Base-by-base conservation (phyloP, 2,329 filamentous ascomycete genomes). In the Diaporthe citriasiana region DNA sequence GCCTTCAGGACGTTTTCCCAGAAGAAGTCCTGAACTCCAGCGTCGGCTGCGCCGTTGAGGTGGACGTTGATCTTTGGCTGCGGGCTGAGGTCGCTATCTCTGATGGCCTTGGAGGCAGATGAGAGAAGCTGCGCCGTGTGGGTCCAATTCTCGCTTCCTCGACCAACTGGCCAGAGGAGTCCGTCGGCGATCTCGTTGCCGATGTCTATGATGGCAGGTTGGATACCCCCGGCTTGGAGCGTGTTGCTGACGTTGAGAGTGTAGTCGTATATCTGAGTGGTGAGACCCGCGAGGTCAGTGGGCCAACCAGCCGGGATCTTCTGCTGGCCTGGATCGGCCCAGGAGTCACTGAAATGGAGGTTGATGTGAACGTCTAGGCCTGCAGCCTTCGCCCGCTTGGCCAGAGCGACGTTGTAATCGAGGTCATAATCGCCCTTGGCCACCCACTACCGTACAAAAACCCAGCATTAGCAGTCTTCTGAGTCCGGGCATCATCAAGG, bases 31-130 rank as follows among this genome's bases (percentile, higher is more conserved):
- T 94, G 92, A 2, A 88, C 88, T 2, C 82, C 85, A 90, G 89
- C 93, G 76, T 92, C 87, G 91, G 92, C 95, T n/a, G 93, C 93
- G 78, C 93, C 92, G 81, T 94, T 92, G 5, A 94, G 86, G 78
- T 94, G 93, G 47, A 94, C 89, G 90, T 94, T 91, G 81, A 94
- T 93, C 80, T 92, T 89, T 1, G 92, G 91, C 76, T 88, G 86
- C 0, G 87, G 85, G 56, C 81, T 81, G 25, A 93, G 83, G 2
- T 82, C 84, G 5, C 90, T 92, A 78, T 92, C 90, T 77, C 91
- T 92, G 78, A 94, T 87, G 2, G 89, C 93, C 72, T 85, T 88
- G 0, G 89, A 86, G 0, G 90, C 92, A 6, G 90, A 91, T 78
- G 93, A 89, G 8, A 94, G 86, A 22, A 95, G 84, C 0, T 83